Evolutionary conservation across 2,329 filamentous ascomycete genomes (phyloP).

Genomic region (Orbilia oligospora): DNA sequence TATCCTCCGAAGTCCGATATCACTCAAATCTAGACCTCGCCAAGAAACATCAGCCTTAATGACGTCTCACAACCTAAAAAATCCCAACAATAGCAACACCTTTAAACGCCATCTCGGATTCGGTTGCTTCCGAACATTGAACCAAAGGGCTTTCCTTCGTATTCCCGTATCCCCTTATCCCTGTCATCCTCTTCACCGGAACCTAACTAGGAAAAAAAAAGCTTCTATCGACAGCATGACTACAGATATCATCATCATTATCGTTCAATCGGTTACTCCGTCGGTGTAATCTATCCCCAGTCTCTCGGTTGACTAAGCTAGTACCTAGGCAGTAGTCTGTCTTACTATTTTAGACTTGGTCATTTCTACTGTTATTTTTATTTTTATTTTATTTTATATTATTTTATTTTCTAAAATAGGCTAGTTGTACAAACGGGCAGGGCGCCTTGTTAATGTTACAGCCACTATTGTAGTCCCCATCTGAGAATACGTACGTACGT

Average conservation of each 20-base stretch:
- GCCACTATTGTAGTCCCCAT: background rate
- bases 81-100: background rate
- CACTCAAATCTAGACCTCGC: conserved; percentile 1
- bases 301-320: no score
- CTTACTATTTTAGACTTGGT: background rate
- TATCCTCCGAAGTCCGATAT: background rate
- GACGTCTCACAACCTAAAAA: background rate
- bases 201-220: no score
- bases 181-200: background rate
- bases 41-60: background rate
- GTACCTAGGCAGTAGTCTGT: no score
- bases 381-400: no score
- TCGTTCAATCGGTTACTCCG: background rate
- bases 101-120: conserved; percentile 4
- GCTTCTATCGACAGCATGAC: background rate
- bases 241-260: background rate
- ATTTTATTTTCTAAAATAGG: no score
- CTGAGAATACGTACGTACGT: background rate
- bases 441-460: background rate
- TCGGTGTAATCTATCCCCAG: background rate
- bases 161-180: conserved; percentile 3
- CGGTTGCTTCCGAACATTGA: background rate
- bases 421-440: background rate
- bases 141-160: background rate
- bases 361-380: no score